phyloP scores from a whole-genome alignment of 441 rosid species.

The Populus hybrid region DNA sequence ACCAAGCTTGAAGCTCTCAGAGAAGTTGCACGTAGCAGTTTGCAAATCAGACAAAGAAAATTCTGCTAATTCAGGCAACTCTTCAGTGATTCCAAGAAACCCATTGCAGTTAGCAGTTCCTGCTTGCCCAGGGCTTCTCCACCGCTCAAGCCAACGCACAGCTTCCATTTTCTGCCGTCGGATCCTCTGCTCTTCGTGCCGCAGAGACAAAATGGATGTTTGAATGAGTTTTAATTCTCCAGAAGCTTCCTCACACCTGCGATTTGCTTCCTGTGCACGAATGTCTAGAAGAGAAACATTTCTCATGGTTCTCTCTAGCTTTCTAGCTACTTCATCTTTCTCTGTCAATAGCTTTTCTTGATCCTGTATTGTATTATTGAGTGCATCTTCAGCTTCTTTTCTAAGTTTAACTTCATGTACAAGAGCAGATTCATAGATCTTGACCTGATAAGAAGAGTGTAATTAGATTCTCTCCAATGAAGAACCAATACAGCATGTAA shows the following conservation, averaged over 20 bases:
- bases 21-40: constrained; percentile 69
- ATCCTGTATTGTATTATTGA: constrained; percentile 29
- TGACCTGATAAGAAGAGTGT: constrained; percentile 31
- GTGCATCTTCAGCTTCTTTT: constrained; percentile 45
- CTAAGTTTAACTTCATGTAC: constrained; percentile 41
- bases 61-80: constrained; percentile 54
- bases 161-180: constrained; percentile 64
- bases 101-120: constrained; percentile 45
- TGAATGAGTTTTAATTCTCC: constrained; percentile 46
- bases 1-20: constrained; percentile 72
- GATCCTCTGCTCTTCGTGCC: constrained; percentile 57
- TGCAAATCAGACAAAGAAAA: constrained; percentile 54
- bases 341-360: constrained; percentile 42
- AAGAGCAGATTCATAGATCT: constrained; percentile 38
- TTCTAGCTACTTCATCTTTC: constrained; percentile 42
- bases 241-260: constrained; percentile 43
- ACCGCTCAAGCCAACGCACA: constrained; percentile 59
- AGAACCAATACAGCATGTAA: not conserved
- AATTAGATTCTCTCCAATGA: constrained; percentile 1
- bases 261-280: constrained; percentile 47
- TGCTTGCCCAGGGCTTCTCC: constrained; percentile 52
- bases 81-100: constrained; percentile 42
- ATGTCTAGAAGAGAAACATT: constrained; percentile 51
- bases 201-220: constrained; percentile 50
- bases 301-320: constrained; percentile 53